Base-by-base conservation (phyloP, 352 stramenopile species). In the Phytophthora colocasiae region DNA sequence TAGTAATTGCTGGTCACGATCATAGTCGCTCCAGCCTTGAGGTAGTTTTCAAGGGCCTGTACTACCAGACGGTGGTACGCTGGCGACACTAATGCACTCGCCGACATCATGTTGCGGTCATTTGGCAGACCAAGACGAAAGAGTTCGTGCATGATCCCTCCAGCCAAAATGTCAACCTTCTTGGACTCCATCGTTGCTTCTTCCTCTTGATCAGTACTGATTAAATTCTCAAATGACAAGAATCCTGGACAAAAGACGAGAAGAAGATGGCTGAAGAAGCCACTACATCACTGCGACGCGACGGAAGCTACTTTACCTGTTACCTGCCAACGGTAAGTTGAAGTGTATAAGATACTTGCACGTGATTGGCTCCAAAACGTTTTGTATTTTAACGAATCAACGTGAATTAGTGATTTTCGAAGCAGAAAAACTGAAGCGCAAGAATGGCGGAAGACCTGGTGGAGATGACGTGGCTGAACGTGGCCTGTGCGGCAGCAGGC, bases 1-100 rank as follows among this genome's bases (percentile, higher is more conserved):
- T 87, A 80, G 64, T 96, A 95, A 29, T 95, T 97, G 78, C 90
- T 97, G 31, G 87, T 97, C 32, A 93, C 90, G 49, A 98, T 80
- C 31, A 89, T 80, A 15, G 85, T 80, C 29, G 90, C 82, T 3
- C 92, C 93, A 2, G 90, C 87, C 14, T 85, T 52, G 11, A 98
- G 57, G 61, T 94, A 98, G 2, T 75, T 83, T 46, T 76, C 57
- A 51, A 97, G 83, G 17, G 87, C 87, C 9, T 90, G 47, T 54
- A 85, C 54, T 0, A 98, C 70, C 15, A 85, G 72, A 8, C 77
- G 63, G 66, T 97, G 83, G 71, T 91, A 86, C 44, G 89, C 39
- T 5, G 57, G 34, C 17, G 89, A 66, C 29, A 92, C 77, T 22
- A 98, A 61, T 26, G 91, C 92, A 58, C 80, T 92, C 1, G 93